Base-by-base conservation (phyloP, 1,139 yeast species). In the Candida mesenterica region DNA sequence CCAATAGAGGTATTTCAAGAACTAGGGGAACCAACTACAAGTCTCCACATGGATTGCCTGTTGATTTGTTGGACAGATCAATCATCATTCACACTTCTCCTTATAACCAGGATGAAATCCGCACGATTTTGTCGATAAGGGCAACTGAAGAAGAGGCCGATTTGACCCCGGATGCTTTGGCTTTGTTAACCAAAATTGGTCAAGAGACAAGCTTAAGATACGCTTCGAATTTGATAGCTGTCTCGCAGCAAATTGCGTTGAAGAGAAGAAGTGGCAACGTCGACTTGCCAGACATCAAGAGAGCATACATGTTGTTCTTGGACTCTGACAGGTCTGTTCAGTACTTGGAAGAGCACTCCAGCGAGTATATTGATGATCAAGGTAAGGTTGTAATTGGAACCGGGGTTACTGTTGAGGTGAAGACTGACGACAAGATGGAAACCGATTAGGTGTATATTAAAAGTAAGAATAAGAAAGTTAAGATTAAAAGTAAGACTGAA, bases 131-230 rank as follows among this genome's bases (percentile, higher is more conserved):
- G 45, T 75, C 87, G 17, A 92, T 92, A 47, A 77, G 99, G 56
- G 89, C 97, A n/a, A 84, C 81, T 50, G 98, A 92, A 59, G 99
- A 94, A 62, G 98, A 92, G 61, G 94, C 87, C 31, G 96, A 88
- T 49, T 69, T 92, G 46, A 65, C 80, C 17, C 72, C 75, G 4
- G 97, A 90, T 58, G 97, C 97, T 0, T 71, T 92, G 47, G 95
- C 88, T 31, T 71, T 92, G 50, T 76, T 94, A 50, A 88, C 97
- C 20, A 90, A 90, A 62, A 89, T 90, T 49, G 97, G 97, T 10
- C 76, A 77, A 47, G 97, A 94, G 58, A 87, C 97, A 4, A 82
- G 94, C 56, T 77, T 94, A 56, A 79, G 99, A 55, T 94, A 94
- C 60, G 94, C 97, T 10, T 73, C 96, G 25, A 94, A 94, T 61